These are phyloP conservation scores for Petunia hybrid DNA, from an alignment of 305 asterid species.

Conservation along the genomic window DNA sequence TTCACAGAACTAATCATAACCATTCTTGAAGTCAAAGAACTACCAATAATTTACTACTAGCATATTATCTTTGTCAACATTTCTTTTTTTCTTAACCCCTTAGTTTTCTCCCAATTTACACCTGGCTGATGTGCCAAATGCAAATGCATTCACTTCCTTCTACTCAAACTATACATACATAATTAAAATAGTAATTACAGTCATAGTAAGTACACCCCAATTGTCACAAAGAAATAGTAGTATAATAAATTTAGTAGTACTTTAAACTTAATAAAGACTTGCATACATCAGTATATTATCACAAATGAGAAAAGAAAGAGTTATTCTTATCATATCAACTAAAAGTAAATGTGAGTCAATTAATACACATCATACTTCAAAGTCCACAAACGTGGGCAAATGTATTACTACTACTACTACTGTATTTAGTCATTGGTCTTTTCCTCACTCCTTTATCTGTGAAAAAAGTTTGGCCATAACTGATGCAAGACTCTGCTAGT, in stretches of 20 bases:
- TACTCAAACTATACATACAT: neutral
- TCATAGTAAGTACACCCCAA: neutral
- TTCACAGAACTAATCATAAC: conserved; percentile 11
- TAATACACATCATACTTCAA: neutral
- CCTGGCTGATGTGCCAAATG: neutral
- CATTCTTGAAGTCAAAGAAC: neutral
- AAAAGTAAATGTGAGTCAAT: neutral
- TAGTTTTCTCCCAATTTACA: neutral
- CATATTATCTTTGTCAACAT: neutral
- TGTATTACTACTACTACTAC: neutral
- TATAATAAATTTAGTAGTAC: no score
- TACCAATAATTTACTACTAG: neutral
- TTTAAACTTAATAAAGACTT: neutral
- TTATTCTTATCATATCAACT: neutral
- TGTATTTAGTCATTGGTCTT: neutral
- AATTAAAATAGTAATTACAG: neutral
- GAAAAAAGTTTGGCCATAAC: neutral
- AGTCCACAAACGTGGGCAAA: conserved; percentile 10
- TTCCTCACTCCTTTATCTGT: neutral
- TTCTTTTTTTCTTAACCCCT: neutral
- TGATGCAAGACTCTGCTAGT: neutral
- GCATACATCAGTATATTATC: neutral
- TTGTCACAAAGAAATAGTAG: neutral
- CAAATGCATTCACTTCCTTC: neutral
- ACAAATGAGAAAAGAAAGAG: neutral